phyloP scores from a whole-genome alignment of 2,329 filamentous ascomycete species.

The Ophiostoma sp. region DNA sequence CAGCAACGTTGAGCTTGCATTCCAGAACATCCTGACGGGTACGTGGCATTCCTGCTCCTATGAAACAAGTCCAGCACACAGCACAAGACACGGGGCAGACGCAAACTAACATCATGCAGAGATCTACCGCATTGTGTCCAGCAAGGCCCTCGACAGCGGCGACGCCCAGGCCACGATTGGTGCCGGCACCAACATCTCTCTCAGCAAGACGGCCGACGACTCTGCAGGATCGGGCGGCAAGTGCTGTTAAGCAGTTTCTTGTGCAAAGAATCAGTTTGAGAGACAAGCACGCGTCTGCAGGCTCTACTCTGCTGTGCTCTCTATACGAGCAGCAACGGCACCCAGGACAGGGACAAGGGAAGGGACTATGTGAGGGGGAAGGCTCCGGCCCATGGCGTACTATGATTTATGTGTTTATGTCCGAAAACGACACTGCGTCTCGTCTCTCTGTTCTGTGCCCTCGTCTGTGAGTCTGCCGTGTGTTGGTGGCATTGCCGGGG shows the following conservation, averaged over 20 bases:
- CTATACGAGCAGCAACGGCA: background rate
- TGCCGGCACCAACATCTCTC: slow-evolving; percentile 75
- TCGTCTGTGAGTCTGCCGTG: background rate
- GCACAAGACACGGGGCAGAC: too few relatives aligned
- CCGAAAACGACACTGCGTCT: slow-evolving; percentile 14
- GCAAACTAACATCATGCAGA: slow-evolving; percentile 51
- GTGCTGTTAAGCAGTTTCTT: slow-evolving; percentile 60
- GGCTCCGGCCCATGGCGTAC: slow-evolving; percentile 21
- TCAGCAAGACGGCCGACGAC: slow-evolving; percentile 78
- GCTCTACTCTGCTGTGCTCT: background rate
- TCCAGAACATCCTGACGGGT: slow-evolving; percentile 99
- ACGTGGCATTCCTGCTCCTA: slow-evolving; percentile 33
- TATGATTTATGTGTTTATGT: slow-evolving; percentile 19
- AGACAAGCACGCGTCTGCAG: too few relatives aligned
- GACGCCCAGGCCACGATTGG: slow-evolving; percentile 77
- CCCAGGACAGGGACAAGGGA: slow-evolving; percentile 20
- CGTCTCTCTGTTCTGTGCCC: background rate
- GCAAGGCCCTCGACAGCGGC: slow-evolving; percentile 89
- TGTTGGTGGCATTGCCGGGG: background rate
- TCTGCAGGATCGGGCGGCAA: slow-evolving; percentile 69
- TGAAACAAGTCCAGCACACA: background rate
- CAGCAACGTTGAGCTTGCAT: slow-evolving; percentile 97
- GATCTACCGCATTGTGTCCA: slow-evolving; percentile 98
- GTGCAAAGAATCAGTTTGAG: background rate
- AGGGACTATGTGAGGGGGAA: too few relatives aligned